Percentiles rank a stretch among this genome's conserved stretches.
Evolutionary conservation across 1,139 yeast genomes (phyloP).

Genomic region (Geotrichum macrosporum): DNA sequence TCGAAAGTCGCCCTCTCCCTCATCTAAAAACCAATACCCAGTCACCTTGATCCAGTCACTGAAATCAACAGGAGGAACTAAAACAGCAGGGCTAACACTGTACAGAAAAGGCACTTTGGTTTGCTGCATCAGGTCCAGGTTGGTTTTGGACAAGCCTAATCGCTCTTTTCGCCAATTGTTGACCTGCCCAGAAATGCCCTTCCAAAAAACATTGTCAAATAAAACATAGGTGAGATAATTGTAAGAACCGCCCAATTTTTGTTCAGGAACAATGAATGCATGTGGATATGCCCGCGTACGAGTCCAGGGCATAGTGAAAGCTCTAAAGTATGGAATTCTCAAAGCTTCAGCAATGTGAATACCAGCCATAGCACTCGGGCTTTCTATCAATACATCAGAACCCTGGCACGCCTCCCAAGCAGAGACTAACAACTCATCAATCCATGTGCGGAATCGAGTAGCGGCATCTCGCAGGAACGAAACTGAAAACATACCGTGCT

Average conservation of each 20-base stretch:
- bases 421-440: conserved; percentile 58
- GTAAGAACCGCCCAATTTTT: conserved; percentile 86
- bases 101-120: conserved; percentile 81
- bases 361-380: conserved; percentile 95
- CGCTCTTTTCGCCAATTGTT: conserved; percentile 78
- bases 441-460: conserved; percentile 73
- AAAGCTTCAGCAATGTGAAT: conserved; percentile 91
- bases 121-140: conserved; percentile 65
- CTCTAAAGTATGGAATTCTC: conserved; percentile 84
- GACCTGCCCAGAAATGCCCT: conserved; percentile 84
- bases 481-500: conserved; percentile 82
- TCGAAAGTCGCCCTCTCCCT: conserved; percentile 49
- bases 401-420: conserved; percentile 86
- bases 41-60: conserved; percentile 93
- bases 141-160: conserved; percentile 64
- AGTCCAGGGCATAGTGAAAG: conserved; percentile 99
- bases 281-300: conserved; percentile 93
- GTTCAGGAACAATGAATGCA: conserved; percentile 93
- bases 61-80: conserved; percentile 91
- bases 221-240: conserved; percentile 87
- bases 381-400: conserved; percentile 79
- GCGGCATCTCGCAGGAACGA: conserved; percentile 81
- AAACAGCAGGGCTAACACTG: conserved; percentile 78
- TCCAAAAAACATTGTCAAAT: conserved; percentile 92
- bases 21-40: conserved; percentile 92